Percentiles rank a stretch among this genome's conserved stretches.
Conservation (phyloP, 768 basidiomycete species). For the Boletus insuetus region DNA sequence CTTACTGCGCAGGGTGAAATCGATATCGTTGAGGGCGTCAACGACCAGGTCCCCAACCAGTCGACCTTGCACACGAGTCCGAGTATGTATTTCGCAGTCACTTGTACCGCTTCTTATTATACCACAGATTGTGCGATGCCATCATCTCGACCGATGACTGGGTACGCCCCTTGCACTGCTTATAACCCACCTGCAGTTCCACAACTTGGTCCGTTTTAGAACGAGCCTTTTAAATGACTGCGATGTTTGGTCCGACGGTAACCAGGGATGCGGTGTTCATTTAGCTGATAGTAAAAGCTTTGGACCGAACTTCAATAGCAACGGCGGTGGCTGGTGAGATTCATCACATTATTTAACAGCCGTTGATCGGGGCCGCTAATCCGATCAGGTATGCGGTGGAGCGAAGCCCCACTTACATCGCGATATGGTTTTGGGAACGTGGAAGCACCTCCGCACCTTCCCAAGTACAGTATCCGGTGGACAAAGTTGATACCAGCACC, state of each 20-base stretch:
- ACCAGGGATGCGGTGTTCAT: conserved; percentile 33
- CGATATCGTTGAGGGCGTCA: conserved; percentile 36
- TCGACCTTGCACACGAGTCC: conserved; percentile 31
- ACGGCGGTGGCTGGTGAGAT: conserved; percentile 37
- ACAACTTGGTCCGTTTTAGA: conserved; percentile 6
- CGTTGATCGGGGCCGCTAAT: not conserved
- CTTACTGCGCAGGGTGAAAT: conserved; percentile 24
- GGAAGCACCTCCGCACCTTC: conserved; percentile 33
- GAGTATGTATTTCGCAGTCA: conserved; percentile 7
- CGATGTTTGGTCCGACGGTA: conserved; percentile 19
- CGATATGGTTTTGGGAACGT: conserved; percentile 42
- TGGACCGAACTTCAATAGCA: conserved; percentile 34
- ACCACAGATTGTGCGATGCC: conserved; percentile 32
- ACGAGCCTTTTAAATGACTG: conserved; percentile 22
- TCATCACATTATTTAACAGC: not conserved
- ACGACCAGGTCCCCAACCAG: conserved; percentile 27
- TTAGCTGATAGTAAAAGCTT: conserved; percentile 26
- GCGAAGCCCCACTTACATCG: conserved; percentile 29
- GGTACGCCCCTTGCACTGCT: conserved; percentile 21
- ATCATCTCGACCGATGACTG: conserved; percentile 27
- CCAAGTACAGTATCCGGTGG: conserved; percentile 26
- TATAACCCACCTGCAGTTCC: not conserved
- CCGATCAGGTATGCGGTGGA: conserved; percentile 36
- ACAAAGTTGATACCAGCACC: conserved; percentile 16
- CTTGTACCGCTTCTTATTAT: not conserved